phyloP scores from a whole-genome alignment of 179 eudicot genomes.

The Amaranthus tricolor region DNA sequence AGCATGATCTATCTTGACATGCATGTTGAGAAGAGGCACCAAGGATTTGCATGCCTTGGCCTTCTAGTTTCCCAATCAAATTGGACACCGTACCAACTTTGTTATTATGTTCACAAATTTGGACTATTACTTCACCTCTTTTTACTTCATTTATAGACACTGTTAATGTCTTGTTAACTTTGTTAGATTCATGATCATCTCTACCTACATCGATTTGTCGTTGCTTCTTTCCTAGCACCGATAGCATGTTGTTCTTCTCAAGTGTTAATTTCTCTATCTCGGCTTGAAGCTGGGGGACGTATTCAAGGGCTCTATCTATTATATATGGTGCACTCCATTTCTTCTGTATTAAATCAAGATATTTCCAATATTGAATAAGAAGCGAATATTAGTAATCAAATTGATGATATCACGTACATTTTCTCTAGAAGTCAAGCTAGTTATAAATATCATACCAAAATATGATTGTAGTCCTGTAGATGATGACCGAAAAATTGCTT shows the following conservation, averaged over 20 bases:
- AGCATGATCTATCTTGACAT: constrained; percentile 43
- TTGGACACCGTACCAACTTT: constrained; percentile 21
- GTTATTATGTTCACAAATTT: constrained; percentile 36
- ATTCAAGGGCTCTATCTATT: constrained; percentile 47
- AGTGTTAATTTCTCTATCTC: constrained; percentile 35
- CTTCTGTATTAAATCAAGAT: constrained; percentile 34
- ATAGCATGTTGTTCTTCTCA: constrained; percentile 30
- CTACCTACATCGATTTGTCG: constrained; percentile 5
- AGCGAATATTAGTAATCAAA: too few relatives aligned
- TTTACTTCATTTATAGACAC: constrained; percentile 40
- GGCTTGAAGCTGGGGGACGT: constrained; percentile 50
- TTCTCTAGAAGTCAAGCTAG: too few relatives aligned
- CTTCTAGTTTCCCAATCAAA: constrained; percentile 34
- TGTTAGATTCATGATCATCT: neutral
- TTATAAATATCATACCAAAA: too few relatives aligned
- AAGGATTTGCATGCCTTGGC: constrained; percentile 30
- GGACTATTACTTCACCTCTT: constrained; percentile 40
- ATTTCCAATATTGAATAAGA: too few relatives aligned
- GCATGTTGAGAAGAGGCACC: constrained; percentile 38
- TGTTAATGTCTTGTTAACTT: constrained; percentile 17
- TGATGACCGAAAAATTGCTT: too few relatives aligned
- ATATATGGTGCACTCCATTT: constrained; percentile 52
- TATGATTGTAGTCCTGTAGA: too few relatives aligned
- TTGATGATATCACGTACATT: too few relatives aligned
- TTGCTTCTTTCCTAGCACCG: constrained; percentile 26